A percentile compares a stretch with the other conserved stretches of the same genome.
Conservation (phyloP, 306 rosid genomes). For the Inga leiocalycina region DNA sequence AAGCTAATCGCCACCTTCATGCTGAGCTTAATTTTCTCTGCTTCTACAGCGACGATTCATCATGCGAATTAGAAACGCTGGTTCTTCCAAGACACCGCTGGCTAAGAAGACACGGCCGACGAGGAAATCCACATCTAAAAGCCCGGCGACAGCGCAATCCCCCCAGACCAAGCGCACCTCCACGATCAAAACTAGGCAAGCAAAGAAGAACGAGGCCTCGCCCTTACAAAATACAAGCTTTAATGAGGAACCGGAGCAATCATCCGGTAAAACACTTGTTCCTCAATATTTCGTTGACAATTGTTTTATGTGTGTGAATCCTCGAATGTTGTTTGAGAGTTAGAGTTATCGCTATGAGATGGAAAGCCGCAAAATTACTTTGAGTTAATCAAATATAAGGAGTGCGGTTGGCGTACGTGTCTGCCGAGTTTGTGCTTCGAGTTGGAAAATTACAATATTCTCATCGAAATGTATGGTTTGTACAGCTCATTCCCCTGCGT, state of each 20-base stretch:
- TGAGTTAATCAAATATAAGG: not conserved
- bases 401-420: not conserved
- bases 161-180: slow-evolving; percentile 42
- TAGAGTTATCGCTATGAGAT: not conserved
- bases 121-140: slow-evolving; percentile 51
- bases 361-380: not conserved
- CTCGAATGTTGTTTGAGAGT: not conserved
- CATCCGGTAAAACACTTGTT: slow-evolving; percentile 39
- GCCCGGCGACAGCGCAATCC: slow-evolving; percentile 21
- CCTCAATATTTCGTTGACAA: not conserved
- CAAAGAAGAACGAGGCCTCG: slow-evolving; percentile 51
- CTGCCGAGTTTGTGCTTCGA: not conserved
- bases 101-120: slow-evolving; percentile 20
- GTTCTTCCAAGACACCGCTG: slow-evolving; percentile 41
- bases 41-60: not conserved
- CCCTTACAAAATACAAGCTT: slow-evolving; percentile 29
- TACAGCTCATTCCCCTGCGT: too few relatives aligned
- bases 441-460: not conserved
- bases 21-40: not conserved
- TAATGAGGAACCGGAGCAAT: slow-evolving; percentile 38
- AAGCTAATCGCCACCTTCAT: not conserved
- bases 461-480: too few relatives aligned
- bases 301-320: not conserved
- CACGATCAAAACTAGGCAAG: slow-evolving; percentile 41
- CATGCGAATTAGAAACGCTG: slow-evolving; percentile 72